phyloP scores from a whole-genome alignment of 2,329 filamentous ascomycete species.

The Hypoxylon sp. region DNA sequence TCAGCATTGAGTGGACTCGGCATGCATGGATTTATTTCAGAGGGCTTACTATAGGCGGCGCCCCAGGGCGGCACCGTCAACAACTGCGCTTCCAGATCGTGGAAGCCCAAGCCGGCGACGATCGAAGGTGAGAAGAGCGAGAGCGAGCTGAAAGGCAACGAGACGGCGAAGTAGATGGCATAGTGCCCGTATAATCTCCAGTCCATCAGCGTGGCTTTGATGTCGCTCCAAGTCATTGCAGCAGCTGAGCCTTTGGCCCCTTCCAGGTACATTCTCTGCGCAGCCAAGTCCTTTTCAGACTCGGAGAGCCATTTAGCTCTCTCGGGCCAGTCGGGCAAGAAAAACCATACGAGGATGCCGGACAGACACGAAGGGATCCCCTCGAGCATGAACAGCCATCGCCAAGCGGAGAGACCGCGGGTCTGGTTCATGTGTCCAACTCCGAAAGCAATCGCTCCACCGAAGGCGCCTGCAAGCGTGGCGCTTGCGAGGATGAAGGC shows the following conservation, averaged over 20 bases:
- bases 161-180: constrained; percentile 60
- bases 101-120: constrained; percentile 59
- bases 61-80: constrained; percentile 77
- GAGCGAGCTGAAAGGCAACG: constrained; percentile 53
- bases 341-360: constrained; percentile 68
- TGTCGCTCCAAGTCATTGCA: constrained; percentile 74
- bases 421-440: constrained; percentile 78
- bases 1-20: constrained; percentile 25
- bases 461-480: constrained; percentile 79
- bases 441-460: constrained; percentile 80
- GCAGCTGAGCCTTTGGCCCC: constrained; percentile 70
- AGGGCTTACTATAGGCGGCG: constrained; percentile 57
- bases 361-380: constrained; percentile 62
- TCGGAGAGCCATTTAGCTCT: constrained; percentile 71
- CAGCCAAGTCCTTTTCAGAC: constrained; percentile 69
- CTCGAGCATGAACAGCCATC: constrained; percentile 72
- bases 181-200: constrained; percentile 77
- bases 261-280: constrained; percentile 59
- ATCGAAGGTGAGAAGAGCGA: constrained; percentile 68
- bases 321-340: constrained; percentile 76
- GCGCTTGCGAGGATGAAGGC: constrained; percentile 77
- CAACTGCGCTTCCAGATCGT: constrained; percentile 66
- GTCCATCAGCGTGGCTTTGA: constrained; percentile 75
- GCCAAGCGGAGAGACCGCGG: constrained; percentile 74
- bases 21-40: not conserved